These are phyloP conservation scores for Calonectria pseudoreteaudii DNA, from an alignment of 2,329 filamentous ascomycete species.

Conservation along the genomic window DNA sequence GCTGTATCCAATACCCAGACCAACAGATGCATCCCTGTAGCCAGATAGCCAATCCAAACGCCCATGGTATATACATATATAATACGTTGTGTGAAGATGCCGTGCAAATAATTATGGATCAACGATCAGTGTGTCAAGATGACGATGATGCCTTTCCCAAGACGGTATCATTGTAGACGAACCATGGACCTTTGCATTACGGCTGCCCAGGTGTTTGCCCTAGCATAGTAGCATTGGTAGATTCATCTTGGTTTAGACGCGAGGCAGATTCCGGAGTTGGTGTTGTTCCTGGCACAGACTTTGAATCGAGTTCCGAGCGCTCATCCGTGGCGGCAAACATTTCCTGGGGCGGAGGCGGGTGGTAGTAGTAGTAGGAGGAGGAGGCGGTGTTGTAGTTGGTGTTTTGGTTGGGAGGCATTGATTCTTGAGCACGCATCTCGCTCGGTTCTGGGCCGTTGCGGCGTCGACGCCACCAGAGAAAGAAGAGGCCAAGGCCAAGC, in stretches of 20 bases:
- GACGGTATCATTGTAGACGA: not conserved
- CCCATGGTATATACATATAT: not conserved
- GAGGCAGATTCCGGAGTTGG: not conserved
- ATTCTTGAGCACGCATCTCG: not conserved
- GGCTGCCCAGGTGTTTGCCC: not conserved
- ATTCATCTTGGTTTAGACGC: not conserved
- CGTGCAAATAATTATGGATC: not conserved
- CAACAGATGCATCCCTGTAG: not conserved
- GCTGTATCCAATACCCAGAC: not conserved
- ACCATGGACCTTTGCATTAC: not conserved
- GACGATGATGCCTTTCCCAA: not conserved
- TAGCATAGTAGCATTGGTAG: too few species aligned
- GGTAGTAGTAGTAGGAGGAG: not conserved
- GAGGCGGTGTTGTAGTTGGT: not conserved
- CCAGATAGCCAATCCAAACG: constrained; percentile 3
- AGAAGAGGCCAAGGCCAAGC: constrained; percentile 37
- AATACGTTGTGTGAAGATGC: not conserved
- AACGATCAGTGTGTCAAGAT: not conserved
- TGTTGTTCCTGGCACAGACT: constrained; percentile 6
- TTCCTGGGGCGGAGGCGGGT: constrained; percentile 12
- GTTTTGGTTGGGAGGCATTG: not conserved
- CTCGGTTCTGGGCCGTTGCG: not conserved
- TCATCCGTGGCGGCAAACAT: constrained; percentile 6
- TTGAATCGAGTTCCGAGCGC: constrained; percentile 21
- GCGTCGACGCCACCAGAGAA: constrained; percentile 43